Conservation (phyloP, 805 yeast genomes). For the Blastobotrys muscicola region DNA sequence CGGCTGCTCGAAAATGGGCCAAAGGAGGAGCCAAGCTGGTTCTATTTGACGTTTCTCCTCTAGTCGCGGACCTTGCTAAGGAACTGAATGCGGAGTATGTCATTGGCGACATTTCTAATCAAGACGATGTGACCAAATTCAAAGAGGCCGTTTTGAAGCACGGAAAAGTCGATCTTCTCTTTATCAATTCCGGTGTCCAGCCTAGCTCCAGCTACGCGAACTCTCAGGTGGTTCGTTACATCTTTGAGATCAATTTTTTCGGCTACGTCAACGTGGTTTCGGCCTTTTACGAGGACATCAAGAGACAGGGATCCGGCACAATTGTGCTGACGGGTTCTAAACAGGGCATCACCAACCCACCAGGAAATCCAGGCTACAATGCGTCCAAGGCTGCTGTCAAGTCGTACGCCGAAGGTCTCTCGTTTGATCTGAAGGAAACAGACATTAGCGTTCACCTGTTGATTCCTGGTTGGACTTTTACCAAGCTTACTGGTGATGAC, state of each 20-base stretch:
- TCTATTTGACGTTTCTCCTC: constrained; percentile 16
- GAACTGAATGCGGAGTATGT: constrained; percentile 5
- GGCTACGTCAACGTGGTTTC: constrained; percentile 21
- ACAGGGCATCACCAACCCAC: constrained; percentile 29
- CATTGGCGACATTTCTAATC: constrained; percentile 15
- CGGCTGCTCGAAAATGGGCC: constrained; percentile 21
- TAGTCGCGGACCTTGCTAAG: constrained; percentile 2
- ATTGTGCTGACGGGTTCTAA: constrained; percentile 22
- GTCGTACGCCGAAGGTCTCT: constrained; percentile 30
- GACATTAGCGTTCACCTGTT: constrained; percentile 11
- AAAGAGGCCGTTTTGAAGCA: constrained; percentile 15
- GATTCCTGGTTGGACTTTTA: constrained; percentile 24
- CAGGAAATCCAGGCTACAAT: constrained; percentile 50
- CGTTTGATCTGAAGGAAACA: constrained; percentile 17
- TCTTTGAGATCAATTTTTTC: constrained; percentile 19
- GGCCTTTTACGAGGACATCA: constrained; percentile 17
- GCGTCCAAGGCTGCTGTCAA: constrained; percentile 48
- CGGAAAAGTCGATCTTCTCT: constrained; percentile 16
- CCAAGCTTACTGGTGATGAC: constrained; percentile 17
- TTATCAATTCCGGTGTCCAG: constrained; percentile 21
- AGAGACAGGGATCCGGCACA: constrained; percentile 10
- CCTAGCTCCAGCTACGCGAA: constrained; percentile 15
- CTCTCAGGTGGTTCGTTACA: constrained; percentile 13
- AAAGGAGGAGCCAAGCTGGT: constrained; percentile 21
- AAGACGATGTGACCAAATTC: constrained; percentile 15